Evolutionary conservation across 331 rosid species (phyloP).

Genomic region (Acacia pycnantha): DNA sequence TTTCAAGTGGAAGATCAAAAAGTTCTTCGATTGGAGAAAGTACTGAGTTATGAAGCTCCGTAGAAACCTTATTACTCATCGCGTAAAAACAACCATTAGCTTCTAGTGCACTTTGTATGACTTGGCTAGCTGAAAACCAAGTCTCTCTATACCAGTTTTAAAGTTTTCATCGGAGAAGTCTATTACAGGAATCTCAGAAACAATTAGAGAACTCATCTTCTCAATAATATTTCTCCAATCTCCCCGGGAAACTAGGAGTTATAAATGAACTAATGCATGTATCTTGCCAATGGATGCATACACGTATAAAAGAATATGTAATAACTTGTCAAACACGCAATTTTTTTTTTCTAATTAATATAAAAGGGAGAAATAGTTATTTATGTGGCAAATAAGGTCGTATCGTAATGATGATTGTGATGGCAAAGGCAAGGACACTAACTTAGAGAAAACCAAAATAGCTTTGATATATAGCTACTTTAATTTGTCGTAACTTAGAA

Average conservation of each 20-base stretch:
- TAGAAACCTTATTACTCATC: constrained; percentile 27
- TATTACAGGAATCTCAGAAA: not conserved
- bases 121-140: not conserved
- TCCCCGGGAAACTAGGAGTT: no score
- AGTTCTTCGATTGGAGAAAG: constrained; percentile 34
- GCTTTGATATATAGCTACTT: no score
- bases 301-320: no score
- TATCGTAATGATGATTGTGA: no score
- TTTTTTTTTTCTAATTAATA: no score
- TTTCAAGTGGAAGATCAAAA: constrained; percentile 52
- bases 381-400: no score
- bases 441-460: no score
- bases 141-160: not conserved
- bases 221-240: not conserved
- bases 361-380: no score
- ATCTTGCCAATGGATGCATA: not conserved
- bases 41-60: constrained; percentile 34
- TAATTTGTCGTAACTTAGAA: no score
- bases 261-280: no score
- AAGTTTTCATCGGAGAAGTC: not conserved
- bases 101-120: constrained; percentile 42
- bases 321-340: not conserved
- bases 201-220: not conserved
- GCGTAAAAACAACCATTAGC: constrained; percentile 50
- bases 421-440: no score